These are phyloP conservation scores for Blastocystis sp. DNA, from an alignment of 352 stramenopile species.

Conservation along the genomic window DNA sequence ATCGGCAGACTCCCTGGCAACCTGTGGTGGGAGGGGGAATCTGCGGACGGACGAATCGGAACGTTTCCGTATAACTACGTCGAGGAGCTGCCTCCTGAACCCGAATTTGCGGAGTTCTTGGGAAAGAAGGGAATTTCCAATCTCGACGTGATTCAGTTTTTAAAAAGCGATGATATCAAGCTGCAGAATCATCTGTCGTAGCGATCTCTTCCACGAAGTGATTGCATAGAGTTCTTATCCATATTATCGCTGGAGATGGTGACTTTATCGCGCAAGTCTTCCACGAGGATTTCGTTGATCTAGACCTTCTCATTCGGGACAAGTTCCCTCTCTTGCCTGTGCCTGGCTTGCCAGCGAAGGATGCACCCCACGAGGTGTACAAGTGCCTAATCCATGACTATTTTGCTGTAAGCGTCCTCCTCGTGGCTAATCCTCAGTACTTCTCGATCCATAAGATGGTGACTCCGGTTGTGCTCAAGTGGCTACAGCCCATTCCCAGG, in stretches of 20 bases:
- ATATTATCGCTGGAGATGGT: constrained; percentile 63
- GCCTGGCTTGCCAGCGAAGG: not conserved
- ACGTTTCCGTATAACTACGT: constrained; percentile 68
- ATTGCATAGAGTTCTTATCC: constrained; percentile 19
- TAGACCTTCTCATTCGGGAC: constrained; percentile 4
- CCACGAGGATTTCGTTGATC: constrained; percentile 18
- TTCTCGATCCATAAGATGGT: constrained; percentile 63
- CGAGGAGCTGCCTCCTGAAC: constrained; percentile 53
- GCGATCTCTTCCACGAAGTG: not conserved
- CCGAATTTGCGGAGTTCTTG: constrained; percentile 58
- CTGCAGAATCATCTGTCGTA: constrained; percentile 8
- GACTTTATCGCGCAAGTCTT: constrained; percentile 38
- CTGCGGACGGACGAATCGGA: constrained; percentile 14
- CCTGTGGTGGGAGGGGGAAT: constrained; percentile 64
- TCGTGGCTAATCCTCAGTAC: constrained; percentile 2
- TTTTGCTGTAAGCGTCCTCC: constrained; percentile 25
- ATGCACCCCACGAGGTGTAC: constrained; percentile 16
- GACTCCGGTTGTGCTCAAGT: constrained; percentile 59
- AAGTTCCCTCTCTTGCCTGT: constrained; percentile 26
- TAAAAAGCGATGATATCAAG: not conserved
- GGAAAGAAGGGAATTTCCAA: constrained; percentile 67
- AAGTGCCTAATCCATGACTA: constrained; percentile 61
- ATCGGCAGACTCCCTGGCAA: constrained; percentile 55
- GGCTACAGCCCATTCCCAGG: constrained; percentile 52
- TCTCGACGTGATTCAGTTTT: constrained; percentile 64